A percentile compares a stretch with the other conserved stretches of the same genome.
phyloP scores from a whole-genome alignment of 108 stramenopile genomes.

The Nitzschia putrida region DNA sequence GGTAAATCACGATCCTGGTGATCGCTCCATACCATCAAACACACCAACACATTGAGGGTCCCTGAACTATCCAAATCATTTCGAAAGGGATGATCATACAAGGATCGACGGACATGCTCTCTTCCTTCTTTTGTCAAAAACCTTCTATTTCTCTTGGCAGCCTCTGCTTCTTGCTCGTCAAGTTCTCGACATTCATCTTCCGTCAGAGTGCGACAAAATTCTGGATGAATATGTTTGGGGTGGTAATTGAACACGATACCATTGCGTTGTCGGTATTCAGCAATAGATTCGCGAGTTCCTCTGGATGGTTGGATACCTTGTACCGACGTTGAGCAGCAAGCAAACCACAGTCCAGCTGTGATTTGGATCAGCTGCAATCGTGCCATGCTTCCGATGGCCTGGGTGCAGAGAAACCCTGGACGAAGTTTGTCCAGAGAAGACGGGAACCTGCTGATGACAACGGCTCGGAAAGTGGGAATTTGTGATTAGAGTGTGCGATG shows the following conservation, averaged over 20 bases:
- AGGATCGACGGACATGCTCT: slow-evolving; percentile 1
- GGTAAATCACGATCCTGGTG: slow-evolving; percentile 36
- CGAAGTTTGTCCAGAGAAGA: too few relatives aligned
- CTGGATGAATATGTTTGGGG: slow-evolving; percentile 6
- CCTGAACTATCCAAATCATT: not conserved
- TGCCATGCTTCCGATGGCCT: too few relatives aligned
- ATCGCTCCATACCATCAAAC: slow-evolving; percentile 28
- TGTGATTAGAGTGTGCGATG: too few relatives aligned
- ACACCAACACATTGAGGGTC: slow-evolving; percentile 31
- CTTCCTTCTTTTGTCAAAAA: not conserved
- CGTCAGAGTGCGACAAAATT: slow-evolving; percentile 19
- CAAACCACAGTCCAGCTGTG: too few relatives aligned
- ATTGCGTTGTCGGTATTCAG: not conserved
- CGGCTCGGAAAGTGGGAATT: too few relatives aligned
- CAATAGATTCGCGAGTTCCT: not conserved
- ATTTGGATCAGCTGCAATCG: too few relatives aligned
- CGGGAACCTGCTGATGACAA: too few relatives aligned
- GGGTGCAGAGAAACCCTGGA: too few relatives aligned
- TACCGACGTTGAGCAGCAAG: not conserved
- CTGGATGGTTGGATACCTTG: not conserved
- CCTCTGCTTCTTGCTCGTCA: slow-evolving; percentile 9
- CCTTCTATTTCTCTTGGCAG: not conserved
- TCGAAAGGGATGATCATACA: not conserved
- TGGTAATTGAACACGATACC: slow-evolving; percentile 17
- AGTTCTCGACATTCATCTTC: slow-evolving; percentile 22